Evolutionary conservation across 2,329 filamentous ascomycete genomes (phyloP), one percentile per base, ranked within the genome.

Genomic region (Ophiosphaerella korrae): DNA sequence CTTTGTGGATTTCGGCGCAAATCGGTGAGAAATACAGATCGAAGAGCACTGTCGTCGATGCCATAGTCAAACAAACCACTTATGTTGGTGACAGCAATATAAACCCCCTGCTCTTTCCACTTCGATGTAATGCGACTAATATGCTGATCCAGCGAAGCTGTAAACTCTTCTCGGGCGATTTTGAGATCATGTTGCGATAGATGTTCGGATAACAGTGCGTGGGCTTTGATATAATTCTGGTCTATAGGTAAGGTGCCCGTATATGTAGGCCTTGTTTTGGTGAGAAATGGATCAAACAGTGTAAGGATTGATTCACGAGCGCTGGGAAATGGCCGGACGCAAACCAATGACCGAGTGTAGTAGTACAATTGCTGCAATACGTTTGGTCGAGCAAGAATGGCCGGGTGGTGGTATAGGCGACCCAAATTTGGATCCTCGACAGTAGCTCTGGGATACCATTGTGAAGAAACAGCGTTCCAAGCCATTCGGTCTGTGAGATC

Each of bases 321-420:
- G n/a, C 84, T 86, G 0, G 73, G 68, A 52, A 93, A 93, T 0
- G 86, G 85, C 2, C 84, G 79, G 0, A 83, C 77, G 0, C 89
- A 88, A 24, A 84, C 89, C 0, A 93, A 78, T 0, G 86, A 85
- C 53, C 90, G 90, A 0, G 80, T 75, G 57, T 92, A 93, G 52
- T 84, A 89, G 62, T 84, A 91, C 0, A 92, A 73, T 65, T 93
- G 89, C 48, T 88, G 84, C 0, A 91, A 72, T 0, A 82, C 82
- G 52, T 89, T 86, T 0, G 88, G 88, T 0, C 88, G 76, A 0
- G 89, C 87, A 0, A 93, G 71, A 23, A 93, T 92, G 0, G 92
- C 93, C 0, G 97, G 77, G 64, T 97, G 92, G 60, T 97, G 92
- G 51, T 96, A 94, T 0, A 97, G 78, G 0, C 92, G 80, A 0